Percentiles rank a stretch among this genome's conserved stretches.
Evolutionary conservation across 2,329 filamentous ascomycete species (phyloP).

Genomic region (Dothidotthia symphoricarpi): DNA sequence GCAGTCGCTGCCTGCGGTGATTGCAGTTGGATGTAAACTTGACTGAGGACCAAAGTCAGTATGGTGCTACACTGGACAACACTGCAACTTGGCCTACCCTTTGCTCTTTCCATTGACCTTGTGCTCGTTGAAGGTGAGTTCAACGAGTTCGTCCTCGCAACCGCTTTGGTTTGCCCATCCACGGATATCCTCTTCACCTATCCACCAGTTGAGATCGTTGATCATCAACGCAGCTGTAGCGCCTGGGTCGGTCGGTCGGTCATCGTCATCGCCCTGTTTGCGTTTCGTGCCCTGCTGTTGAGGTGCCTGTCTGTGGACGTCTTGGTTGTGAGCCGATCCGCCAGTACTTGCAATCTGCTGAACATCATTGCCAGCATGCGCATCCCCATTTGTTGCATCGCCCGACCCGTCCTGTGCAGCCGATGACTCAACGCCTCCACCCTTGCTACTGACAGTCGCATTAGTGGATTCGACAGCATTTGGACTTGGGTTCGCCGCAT

Average conservation of each 20-base stretch:
- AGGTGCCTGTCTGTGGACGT: slow-evolving; percentile 45
- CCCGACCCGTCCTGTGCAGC: slow-evolving; percentile 23
- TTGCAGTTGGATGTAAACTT: slow-evolving; percentile 81
- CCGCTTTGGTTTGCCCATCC: slow-evolving; percentile 78
- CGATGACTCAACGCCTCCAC: slow-evolving; percentile 10
- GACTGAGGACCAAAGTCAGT: slow-evolving; percentile 43
- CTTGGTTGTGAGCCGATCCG: slow-evolving; percentile 38
- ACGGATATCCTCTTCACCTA: slow-evolving; percentile 82
- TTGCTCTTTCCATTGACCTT: slow-evolving; percentile 99
- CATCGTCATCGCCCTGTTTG: slow-evolving; percentile 55
- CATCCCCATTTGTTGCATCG: slow-evolving; percentile 21
- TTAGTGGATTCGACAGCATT: slow-evolving; percentile 18
- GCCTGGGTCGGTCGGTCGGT: slow-evolving; percentile 57
- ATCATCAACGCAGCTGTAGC: slow-evolving; percentile 74
- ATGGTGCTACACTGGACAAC: not conserved
- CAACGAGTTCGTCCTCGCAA: slow-evolving; percentile 80
- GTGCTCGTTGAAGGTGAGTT: slow-evolving; percentile 95
- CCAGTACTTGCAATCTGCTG: slow-evolving; percentile 48
- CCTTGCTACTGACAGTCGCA: slow-evolving; percentile 10
- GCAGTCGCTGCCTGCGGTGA: slow-evolving; percentile 83
- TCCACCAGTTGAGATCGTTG: slow-evolving; percentile 95
- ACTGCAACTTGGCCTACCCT: slow-evolving; percentile 60
- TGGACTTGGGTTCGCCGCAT: slow-evolving; percentile 35
- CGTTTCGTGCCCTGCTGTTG: slow-evolving; percentile 61
- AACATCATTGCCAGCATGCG: slow-evolving; percentile 31